These are phyloP conservation scores for Cercospora zeae-maydis DNA, from an alignment of 2,329 filamentous ascomycete genomes.

Conservation along the genomic window DNA sequence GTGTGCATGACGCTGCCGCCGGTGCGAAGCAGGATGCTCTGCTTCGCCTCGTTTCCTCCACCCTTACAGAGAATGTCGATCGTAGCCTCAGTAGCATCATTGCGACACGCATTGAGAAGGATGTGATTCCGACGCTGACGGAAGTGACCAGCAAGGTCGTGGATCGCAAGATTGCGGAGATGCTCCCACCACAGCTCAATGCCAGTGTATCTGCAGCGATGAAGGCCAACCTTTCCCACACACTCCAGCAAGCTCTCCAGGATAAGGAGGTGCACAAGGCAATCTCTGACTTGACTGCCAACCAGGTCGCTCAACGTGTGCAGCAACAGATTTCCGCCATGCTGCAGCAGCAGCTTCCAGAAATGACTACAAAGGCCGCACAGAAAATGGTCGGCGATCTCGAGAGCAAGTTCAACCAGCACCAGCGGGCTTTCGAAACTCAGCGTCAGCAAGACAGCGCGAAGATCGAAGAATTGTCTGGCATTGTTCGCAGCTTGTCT, in stretches of 20 bases:
- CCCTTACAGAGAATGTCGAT: slow-evolving; percentile 67
- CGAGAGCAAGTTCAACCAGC: slow-evolving; percentile 56
- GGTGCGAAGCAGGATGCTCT: slow-evolving; percentile 67
- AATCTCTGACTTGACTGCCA: slow-evolving; percentile 68
- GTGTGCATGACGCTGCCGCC: slow-evolving; percentile 59
- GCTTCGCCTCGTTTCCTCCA: slow-evolving; percentile 64
- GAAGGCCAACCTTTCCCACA: slow-evolving; percentile 63
- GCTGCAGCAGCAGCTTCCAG: slow-evolving; percentile 48
- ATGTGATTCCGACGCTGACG: slow-evolving; percentile 71
- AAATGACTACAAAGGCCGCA: slow-evolving; percentile 48
- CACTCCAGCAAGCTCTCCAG: slow-evolving; percentile 65
- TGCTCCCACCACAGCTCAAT: slow-evolving; percentile 64
- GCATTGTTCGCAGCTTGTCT: slow-evolving; percentile 62
- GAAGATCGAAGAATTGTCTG: slow-evolving; percentile 71
- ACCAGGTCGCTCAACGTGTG: slow-evolving; percentile 63
- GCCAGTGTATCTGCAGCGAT: slow-evolving; percentile 69
- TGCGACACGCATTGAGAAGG: slow-evolving; percentile 67
- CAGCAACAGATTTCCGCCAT: slow-evolving; percentile 64
- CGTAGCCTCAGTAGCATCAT: slow-evolving; percentile 75
- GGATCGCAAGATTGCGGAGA: slow-evolving; percentile 66
- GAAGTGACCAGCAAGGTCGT: slow-evolving; percentile 65
- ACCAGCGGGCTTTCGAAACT: slow-evolving; percentile 51
- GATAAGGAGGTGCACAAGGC: slow-evolving; percentile 68
- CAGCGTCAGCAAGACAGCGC: slow-evolving; percentile 53
- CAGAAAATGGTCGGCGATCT: slow-evolving; percentile 66